Evolutionary conservation across 129 eudicot genomes (phyloP).

Genomic region (Chrysanthemum makinoi): DNA sequence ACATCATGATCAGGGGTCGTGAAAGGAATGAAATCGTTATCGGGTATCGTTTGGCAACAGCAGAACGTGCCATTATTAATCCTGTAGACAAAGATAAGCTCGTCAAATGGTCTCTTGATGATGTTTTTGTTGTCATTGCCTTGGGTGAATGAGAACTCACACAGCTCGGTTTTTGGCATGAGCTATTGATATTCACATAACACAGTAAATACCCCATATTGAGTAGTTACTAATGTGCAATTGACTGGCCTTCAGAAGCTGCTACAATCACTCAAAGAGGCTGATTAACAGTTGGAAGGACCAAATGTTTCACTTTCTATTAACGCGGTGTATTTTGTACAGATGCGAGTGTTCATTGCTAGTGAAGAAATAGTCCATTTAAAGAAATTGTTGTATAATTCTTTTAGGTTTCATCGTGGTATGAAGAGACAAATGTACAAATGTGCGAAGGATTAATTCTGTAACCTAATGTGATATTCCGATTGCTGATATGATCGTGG

Average conservation of each 20-base stretch:
- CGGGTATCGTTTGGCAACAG: constrained; percentile 75
- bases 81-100: constrained; percentile 57
- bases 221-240: constrained; percentile 12
- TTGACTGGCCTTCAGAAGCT: not conserved
- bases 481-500: too few species aligned
- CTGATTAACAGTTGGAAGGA: not conserved
- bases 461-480: too few species aligned
- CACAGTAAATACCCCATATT: constrained; percentile 17
- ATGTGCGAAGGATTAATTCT: too few species aligned
- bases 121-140: constrained; percentile 83
- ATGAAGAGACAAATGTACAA: too few species aligned
- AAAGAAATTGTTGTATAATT: not conserved
- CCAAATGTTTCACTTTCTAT: not conserved
- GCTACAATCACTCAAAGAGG: constrained; percentile 3
- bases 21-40: constrained; percentile 82
- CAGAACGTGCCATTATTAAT: constrained; percentile 78
- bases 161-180: too few species aligned
- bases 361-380: constrained; percentile 9
- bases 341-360: constrained; percentile 3
- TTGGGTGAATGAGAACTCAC: constrained; percentile 46
- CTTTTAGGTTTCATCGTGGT: too few species aligned
- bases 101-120: constrained; percentile 75
- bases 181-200: constrained; percentile 4
- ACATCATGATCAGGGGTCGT: constrained; percentile 82
- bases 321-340: not conserved